Base-by-base conservation (phyloP, 2,329 filamentous ascomycete genomes). In the Fusarium sp. region DNA sequence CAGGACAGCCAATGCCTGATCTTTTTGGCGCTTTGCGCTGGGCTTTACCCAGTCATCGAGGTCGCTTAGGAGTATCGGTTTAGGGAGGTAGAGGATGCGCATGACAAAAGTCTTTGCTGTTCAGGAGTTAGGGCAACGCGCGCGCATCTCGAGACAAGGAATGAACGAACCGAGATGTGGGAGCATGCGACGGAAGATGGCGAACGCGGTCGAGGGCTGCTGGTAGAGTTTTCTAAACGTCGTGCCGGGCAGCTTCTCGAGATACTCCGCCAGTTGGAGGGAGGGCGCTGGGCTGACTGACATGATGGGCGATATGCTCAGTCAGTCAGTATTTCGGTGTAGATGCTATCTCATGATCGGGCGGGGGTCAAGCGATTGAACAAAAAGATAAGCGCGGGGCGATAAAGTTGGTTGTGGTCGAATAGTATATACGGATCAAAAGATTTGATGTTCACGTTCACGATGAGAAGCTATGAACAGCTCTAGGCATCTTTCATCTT, bases 101-200 rank as follows among this genome's bases (percentile, higher is more conserved):
- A 98, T 97, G 66, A 99, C 95, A 76, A 99, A 92, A 18, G 91
- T 94, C 86, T 99, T 98, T 74, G 96, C 95, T 93, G 37, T 13
- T 11, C 20, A 45, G 37, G 24, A 22, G 42, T 69, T 57, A 69
- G 67, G 37, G 6, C 16, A n/a, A 11, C 32, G 32, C 52, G 32
- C 48, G 44, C n/a, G 42, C 29, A 49, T 41, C 27, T 14, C 10
- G 24, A 12, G 10, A 16, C 9, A 9, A 7, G 30, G 22, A 11
- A 14, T 12, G 41, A 42, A 70, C 83, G 76, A 85, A 94, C 92
- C 94, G 67, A 98, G 83, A 77, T 97, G 92, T 61, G 96, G 94
- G 62, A 99, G 88, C 94, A 99, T 98, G 83, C 96, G 94, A 73
- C 96, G 90, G 80, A 98, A 98, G 76, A 99, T 94, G 72, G 96